Evolutionary conservation across 2,329 filamentous ascomycete genomes (phyloP).

Genomic region (Epichloe sp.): DNA sequence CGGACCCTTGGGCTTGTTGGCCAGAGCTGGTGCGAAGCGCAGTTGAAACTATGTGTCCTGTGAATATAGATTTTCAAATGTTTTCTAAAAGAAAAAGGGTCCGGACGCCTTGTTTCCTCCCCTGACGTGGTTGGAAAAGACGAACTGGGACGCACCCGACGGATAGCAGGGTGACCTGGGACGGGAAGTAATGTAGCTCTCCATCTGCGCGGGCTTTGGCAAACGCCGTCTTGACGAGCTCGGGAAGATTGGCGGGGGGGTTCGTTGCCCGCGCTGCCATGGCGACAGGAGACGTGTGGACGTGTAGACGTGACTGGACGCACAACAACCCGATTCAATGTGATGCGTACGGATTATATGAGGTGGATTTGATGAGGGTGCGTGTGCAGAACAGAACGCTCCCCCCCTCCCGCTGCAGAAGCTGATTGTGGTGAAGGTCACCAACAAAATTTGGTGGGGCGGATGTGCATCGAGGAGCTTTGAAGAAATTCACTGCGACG

Average conservation of each 20-base stretch:
- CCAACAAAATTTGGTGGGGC: too few species aligned
- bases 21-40: constrained; percentile 55
- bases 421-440: too few species aligned
- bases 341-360: too few species aligned
- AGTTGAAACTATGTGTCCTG: constrained; percentile 48
- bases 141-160: constrained; percentile 31
- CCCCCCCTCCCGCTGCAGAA: too few species aligned
- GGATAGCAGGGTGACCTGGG: constrained; percentile 35
- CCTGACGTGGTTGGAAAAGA: constrained; percentile 1
- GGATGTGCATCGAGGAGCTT: too few species aligned
- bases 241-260: constrained; percentile 33
- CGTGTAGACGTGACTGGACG: too few species aligned
- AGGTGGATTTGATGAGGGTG: too few species aligned
- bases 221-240: constrained; percentile 37
- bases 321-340: too few species aligned
- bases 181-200: constrained; percentile 41
- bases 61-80: neutral
- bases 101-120: neutral
- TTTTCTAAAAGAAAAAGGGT: too few species aligned
- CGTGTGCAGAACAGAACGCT: too few species aligned
- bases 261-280: constrained; percentile 1
- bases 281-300: neutral
- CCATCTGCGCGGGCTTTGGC: constrained; percentile 31
- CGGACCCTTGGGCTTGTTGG: constrained; percentile 47
- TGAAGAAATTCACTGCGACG: too few species aligned